Evolutionary conservation across 208 protist genomes (phyloP), one percentile per base, ranked within the genome.

Genomic region (Zelonia costaricensis): DNA sequence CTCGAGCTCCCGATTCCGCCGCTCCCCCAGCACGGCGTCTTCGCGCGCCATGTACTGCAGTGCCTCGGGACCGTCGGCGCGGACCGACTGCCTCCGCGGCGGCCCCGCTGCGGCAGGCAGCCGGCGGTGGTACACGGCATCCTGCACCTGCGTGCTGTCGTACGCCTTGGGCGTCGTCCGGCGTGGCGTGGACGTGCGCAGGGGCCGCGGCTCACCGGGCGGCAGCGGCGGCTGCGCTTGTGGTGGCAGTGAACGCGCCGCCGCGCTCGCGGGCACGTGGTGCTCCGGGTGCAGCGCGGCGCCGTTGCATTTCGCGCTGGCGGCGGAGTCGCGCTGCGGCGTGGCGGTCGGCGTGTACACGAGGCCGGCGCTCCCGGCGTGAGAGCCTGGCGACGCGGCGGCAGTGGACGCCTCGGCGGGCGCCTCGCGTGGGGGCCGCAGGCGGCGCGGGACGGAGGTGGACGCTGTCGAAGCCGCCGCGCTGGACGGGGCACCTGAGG

Each of bases 81-180:
- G 56, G 35, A 82, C 54, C 15, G 54, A 30, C 31, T 46, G 69
- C 18, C 20, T 33, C 2, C 10, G 16, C 30, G 43, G 18, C 33
- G 33, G 45, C 28, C 7, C 25, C 28, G 52, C n/a, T 18, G 40
- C 48, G 33, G 12, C 42, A 4, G 25, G 35, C n/a, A 35, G 38
- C 4, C 67, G 54, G 12, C 64, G 58, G 20, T 55, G 52, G 33
- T 66, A 82, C 9, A 82, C 53, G 35, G 72, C 59, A 22, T 66
- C 33, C 39, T 76, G 68, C 22, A 76, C 70, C 33, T 69, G 72
- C 12, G 44, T 53, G 73, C 74, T 79, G 54, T 78, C 69, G 27
- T 70, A 55, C 23, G 36, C 38, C 18, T 30, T 28, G 3, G 55
- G 44, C 2, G 60, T 46, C 36, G 39, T 56, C 36, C 61, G 61